Base-by-base conservation (phyloP, 2,329 filamentous ascomycete species). In the Akanthomyces muscarius region DNA sequence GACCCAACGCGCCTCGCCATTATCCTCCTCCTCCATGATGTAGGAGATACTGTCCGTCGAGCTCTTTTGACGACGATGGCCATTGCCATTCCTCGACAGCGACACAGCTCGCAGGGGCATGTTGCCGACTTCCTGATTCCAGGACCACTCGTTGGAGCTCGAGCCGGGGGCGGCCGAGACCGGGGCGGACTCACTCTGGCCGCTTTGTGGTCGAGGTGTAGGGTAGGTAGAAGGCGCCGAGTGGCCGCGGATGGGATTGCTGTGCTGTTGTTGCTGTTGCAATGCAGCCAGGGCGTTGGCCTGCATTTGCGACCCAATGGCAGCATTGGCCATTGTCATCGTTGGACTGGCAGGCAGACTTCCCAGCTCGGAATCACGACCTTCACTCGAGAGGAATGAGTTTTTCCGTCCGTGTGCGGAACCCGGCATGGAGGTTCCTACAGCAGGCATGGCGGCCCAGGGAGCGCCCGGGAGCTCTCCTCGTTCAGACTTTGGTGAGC, bases 11-110 rank as follows among this genome's bases (percentile, higher is more conserved):
- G 80, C 82, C 66, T 83, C 83, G 1, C 81, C 83, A 10, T 80
- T 80, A 2, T 83, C 79, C 52, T 87, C 85, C 69, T 89, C 86
- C 65, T 88, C 85, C 53, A 82, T 82, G 2, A 83, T 79, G 72
- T 92, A 92, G 7, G 87, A 88, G 41, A 92, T 86, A 66, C 87
- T 89, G 67, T 90, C 89, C 1, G 86, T 80, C 52, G 85, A 89
- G 56, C 82, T 77, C 66, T 80, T 81, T 66, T 83, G 78, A 16
- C 78, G 75, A 66, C 53, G 52, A 23, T 85, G 83, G n/a, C 80
- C 79, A 48, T 69, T 72, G 10, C 66, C 65, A 61, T 57, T 47
- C 56, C 66, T 44, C 69, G 67, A 30, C 41, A 51, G 36, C n/a
- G 57, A 54, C 45, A 36, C 51, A 6, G 54, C 25, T 25, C 58